Base-by-base conservation (phyloP, 768 basidiomycete species). In the Dioszegia aurantiaca region DNA sequence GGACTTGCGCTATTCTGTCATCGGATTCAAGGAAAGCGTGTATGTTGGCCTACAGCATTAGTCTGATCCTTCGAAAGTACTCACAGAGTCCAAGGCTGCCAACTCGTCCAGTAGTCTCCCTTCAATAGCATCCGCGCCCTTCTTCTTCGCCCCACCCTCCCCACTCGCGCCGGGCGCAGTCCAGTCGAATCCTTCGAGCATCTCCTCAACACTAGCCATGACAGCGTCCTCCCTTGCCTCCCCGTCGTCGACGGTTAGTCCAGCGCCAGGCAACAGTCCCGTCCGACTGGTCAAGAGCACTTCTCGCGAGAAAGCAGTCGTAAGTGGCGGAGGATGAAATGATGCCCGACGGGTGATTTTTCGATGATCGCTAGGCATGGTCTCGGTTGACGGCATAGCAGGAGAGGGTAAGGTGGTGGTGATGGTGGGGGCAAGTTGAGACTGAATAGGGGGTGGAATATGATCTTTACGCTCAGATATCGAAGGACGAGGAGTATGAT, bases 171-270 rank as follows among this genome's bases (percentile, higher is more conserved):
- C 69, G 0, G 89, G 86, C 90, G 66, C 72, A 0, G 89, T 86
- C 92, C 92, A 98, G 75, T 98, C 95, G 69, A 95, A 95, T 0
- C 95, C 93, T 69, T 99, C 95, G 24, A 99, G 81, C 90, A 99
- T 93, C 74, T 99, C 95, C 73, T 99, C 95, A 1, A 99, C 91
- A 75, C 85, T 95, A 4, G 87, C 80, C 78, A 99, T 82, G 3
- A 89, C 90, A 9, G 86, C 88, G 62, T 89, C 86, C 12, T 67
- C 67, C 9, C 39, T 82, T 56, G 83, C 85, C 65, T 89, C 88
- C 53, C 87, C 79, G 27, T 84, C 85, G 24, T 82, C 82, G 10
- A 77, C 71, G 73, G 90, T 81, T 16, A 92, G 79, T 2, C 87
- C 68, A 16, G 56, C 65, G 10, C 69, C 69, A 4, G 72, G 69